Evolutionary conservation across 306 rosid species (phyloP).

Genomic region (Sicyos baderoa): DNA sequence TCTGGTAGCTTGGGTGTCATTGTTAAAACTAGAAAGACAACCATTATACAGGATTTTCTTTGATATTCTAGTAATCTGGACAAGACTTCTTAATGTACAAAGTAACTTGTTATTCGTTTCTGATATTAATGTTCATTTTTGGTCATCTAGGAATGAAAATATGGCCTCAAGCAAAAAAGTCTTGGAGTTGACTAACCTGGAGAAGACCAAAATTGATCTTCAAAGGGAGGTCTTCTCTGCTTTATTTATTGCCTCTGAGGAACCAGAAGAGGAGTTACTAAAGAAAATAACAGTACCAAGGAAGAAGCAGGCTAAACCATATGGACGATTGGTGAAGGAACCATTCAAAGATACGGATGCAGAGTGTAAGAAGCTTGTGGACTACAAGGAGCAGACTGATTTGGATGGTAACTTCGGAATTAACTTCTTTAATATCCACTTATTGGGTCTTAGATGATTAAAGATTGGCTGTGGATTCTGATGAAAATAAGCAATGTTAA

Average conservation of each 20-base stretch:
- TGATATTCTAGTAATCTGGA: conserved; percentile 2
- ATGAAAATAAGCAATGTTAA: background rate
- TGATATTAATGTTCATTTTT: conserved; percentile 24
- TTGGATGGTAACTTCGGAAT: conserved; percentile 34
- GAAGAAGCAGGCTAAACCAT: conserved; percentile 26
- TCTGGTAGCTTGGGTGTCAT: background rate
- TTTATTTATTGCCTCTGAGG: conserved; percentile 41
- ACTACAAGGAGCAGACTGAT: conserved; percentile 25
- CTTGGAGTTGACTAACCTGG: conserved; percentile 25
- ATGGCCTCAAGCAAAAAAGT: conserved; percentile 24
- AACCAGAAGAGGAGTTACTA: conserved; percentile 30
- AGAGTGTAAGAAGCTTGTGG: conserved; percentile 29
- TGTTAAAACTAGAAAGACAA: background rate
- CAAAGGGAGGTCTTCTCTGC: conserved; percentile 51
- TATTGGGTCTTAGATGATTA: background rate
- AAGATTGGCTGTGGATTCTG: background rate
- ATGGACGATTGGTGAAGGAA: conserved; percentile 39
- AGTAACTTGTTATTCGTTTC: conserved; percentile 8
- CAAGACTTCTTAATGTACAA: background rate
- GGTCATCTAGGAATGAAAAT: conserved; percentile 28
- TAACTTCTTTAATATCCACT: background rate
- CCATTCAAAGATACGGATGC: conserved; percentile 36
- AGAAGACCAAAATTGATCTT: conserved; percentile 37
- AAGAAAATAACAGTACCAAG: conserved; percentile 29
- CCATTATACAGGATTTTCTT: background rate